Evolutionary conservation across 31 red algal species (phyloP).

Genomic region (Bonnemaisonia californica): DNA sequence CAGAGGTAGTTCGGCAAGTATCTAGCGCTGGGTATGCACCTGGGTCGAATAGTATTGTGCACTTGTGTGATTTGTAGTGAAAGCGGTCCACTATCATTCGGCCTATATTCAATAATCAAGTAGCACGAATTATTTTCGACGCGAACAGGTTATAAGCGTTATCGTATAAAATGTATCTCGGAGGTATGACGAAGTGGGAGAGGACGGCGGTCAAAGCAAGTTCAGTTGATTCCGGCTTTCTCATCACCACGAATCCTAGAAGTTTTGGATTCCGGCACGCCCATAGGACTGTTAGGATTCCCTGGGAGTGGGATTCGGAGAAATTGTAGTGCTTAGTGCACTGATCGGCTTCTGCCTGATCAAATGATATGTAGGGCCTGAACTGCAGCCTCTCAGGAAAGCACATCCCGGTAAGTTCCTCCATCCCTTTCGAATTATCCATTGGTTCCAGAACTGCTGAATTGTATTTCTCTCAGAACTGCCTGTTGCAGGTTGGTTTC

Average conservation of each 20-base stretch:
- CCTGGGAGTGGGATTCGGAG: not conserved
- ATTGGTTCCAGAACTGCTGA: too few relatives aligned
- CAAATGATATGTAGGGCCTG: conserved; percentile 5
- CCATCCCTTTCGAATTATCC: too few relatives aligned
- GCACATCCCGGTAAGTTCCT: too few relatives aligned
- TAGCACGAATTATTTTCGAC: not conserved
- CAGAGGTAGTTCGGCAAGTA: not conserved
- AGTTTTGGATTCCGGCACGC: not conserved
- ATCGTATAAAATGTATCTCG: conserved; percentile 22
- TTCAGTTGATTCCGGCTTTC: not conserved
- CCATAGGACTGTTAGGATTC: conserved; percentile 14
- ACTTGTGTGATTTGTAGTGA: conserved; percentile 14
- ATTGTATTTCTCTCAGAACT: too few relatives aligned
- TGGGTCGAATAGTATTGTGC: conserved; percentile 8
- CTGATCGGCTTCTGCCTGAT: not conserved
- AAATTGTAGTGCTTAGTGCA: conserved; percentile 12
- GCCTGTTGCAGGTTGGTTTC: too few relatives aligned
- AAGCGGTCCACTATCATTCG: conserved; percentile 5
- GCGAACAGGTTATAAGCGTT: conserved; percentile 29
- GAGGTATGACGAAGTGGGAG: conserved; percentile 14
- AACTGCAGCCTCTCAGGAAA: not conserved
- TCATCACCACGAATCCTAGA: conserved; percentile 13
- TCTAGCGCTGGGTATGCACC: not conserved
- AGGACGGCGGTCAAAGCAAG: conserved; percentile 22
- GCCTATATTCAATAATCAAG: conserved; percentile 11